Base-by-base conservation (phyloP, 495 filamentous ascomycete genomes). In the Glutinoglossum americanum region DNA sequence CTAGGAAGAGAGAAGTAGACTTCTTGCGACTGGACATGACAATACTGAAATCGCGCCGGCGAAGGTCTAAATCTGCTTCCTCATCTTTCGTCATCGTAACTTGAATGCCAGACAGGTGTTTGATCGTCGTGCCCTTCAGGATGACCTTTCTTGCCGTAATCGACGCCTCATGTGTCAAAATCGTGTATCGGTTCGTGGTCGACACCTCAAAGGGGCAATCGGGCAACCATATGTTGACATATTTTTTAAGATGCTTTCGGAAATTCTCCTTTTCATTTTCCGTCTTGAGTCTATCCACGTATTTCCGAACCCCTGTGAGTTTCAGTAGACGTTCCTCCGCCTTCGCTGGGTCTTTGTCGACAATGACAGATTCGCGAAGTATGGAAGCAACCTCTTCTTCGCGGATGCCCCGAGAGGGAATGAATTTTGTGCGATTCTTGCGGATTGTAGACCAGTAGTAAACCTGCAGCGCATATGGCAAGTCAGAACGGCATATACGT, bases 371-470 rank as follows among this genome's bases (percentile, higher is more conserved):
- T 58, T 79, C 74, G 47, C 87, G 83, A 27, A 99, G 74, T 55
- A 94, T 85, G 57, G 78, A 74, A 44, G 84, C 75, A 26, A 97
- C 76, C 10, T 85, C 83, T 53, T 90, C 85, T 64, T 94, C 86
- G 56, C 74, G 76, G 53, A 97, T 74, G 15, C 87, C 84, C 56
- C 93, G 80, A 17, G 81, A 85, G 8, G 87, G 77, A 63, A 82
- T 84, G 70, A 94, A 99, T 58, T 85, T 85, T 44, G 78, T 53
- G 45, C 85, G 83, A 62, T 96, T 95, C 68, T 99, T 99, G 51
- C 89, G 88, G 47, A 94, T 94, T 9, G 78, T 84, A 13, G 89
- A 89, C 92, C 93, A 97, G 70, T 85, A 97, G 66, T 85, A 94
- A 15, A 83, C 81, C 93, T 98, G 64, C 28, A 26, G 30, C 6